Base-by-base conservation (phyloP, 2,329 filamentous ascomycete species). In the Aspergillus latus region DNA sequence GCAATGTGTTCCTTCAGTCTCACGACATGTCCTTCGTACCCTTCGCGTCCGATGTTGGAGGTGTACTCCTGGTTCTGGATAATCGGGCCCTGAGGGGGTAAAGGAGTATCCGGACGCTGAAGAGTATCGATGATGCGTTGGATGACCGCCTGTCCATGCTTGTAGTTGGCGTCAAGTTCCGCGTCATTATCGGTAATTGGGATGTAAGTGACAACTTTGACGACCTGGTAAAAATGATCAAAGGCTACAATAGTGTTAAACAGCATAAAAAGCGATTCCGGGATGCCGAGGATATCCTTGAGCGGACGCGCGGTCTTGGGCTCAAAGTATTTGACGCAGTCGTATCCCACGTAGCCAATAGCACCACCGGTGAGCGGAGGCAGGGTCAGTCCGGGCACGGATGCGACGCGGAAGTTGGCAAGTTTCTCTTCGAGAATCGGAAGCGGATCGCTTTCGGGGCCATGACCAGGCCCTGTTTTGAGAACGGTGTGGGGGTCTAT, bases 251-350 rank as follows among this genome's bases (percentile, higher is more conserved):
- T 88, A 40, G 93, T 97, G 72, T 97, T 90, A 74, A 91, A 97
- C 11, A 99, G 82, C 90, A 97, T 97, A 73, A 99, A 97, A 30
- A 97, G 80, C 57, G 90, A 92, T 80, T 99, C 94, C 0, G 94
- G 94, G 40, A 97, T 90, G 58, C 88, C 79, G 21, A 97, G 82
- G 30, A 95, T 83, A 74, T 99, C 94, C 74, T 94, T 88, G 80
- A 97, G 85, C 2, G 90, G 85, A 49, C 92, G 84, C 28, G 87
- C 87, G n/a, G 94, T 97, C 82, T 92, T 95, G 59, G 94, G 94
- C 80, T 99, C 94, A 66, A 99, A 99, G 76, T 97, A 97, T 69
- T 88, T 87, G 67, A 99, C 90, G 74, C 94, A 99, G 72, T 99
- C 94, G 71, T 99, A 99, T 52, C 92, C 92, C 5, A 97, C 91